Base-by-base conservation (phyloP, 306 rosid genomes). In the Vachellia collinsii region DNA sequence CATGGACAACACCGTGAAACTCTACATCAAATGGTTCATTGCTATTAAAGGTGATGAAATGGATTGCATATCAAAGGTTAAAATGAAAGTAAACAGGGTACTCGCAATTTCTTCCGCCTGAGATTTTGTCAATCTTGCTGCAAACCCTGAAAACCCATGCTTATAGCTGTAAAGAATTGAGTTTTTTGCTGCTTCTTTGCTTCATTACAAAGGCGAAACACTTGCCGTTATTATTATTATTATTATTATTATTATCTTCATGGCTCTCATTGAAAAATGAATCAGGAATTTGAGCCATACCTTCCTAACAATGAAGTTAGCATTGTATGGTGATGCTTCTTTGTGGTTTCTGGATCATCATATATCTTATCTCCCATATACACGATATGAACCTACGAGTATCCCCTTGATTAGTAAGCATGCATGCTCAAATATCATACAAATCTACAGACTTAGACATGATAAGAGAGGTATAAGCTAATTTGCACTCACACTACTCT, bases 141-240 rank as follows among this genome's bases (percentile, higher is more conserved):
- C 94, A 82, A 91, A 93, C 20, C 97, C 98, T 77, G 98, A 93
- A 85, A 91, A 91, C 17, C 98, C 97, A 81, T 93, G 92, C 84
- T 78, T 90, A 34, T 93, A 93, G 89, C 97, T 91, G 80, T 93
- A 93, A 50, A 93, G 85, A 77, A 93, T 84, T 38, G 96, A 86
- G 79, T 72, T 77, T 80, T 54, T 80, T 23, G 94, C 95, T 77
- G 86, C 92, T 84, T 90, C 92, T 82, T 91, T 88, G 94, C 97
- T 93, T 83, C 86, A 90, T 25, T 67, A 82, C 75, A 79, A 82
- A 66, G 9, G 67, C 46, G 36, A 70, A 19, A 80, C 83, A 83
- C 16, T 56, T 9, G 66, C 23, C 65, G 53, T 67, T 74, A 44
- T 72, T 70, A 29, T 29, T 29, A 56, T 41, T 68, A 9, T 25